Evolutionary conservation across 78 protist species (phyloP).

Genomic region (Dictyostelium brefeldianum): DNA sequence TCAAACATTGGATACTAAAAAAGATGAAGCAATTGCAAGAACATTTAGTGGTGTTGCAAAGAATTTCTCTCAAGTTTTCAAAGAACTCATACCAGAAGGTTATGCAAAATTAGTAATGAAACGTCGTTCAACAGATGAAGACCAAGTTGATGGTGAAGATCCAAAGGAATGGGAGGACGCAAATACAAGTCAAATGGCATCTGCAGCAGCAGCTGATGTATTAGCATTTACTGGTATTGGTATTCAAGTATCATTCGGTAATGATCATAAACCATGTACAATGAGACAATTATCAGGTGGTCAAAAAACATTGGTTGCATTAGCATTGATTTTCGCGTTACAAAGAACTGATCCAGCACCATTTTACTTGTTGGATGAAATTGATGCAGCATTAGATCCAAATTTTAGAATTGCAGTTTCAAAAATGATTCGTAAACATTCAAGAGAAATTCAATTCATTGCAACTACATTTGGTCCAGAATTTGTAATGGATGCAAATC

Average conservation of each 20-base stretch:
- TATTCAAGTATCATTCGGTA: slow-evolving; percentile 80
- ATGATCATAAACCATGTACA: slow-evolving; percentile 42
- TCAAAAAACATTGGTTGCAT: slow-evolving; percentile 99
- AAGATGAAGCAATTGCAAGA: slow-evolving; percentile 96
- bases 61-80: slow-evolving; percentile 91
- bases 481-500: slow-evolving; percentile 82
- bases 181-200: background rate
- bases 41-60: slow-evolving; percentile 93
- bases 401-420: slow-evolving; percentile 94
- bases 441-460: slow-evolving; percentile 68
- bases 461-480: slow-evolving; percentile 87
- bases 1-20: slow-evolving; percentile 89
- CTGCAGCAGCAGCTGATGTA: background rate
- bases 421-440: slow-evolving; percentile 71
- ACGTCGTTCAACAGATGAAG: slow-evolving; percentile 14
- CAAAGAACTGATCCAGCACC: slow-evolving; percentile 99
- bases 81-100: slow-evolving; percentile 94
- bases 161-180: slow-evolving; percentile 39
- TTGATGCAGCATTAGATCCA: slow-evolving; percentile 98
- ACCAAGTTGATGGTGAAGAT: slow-evolving; percentile 37
- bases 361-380: slow-evolving; percentile 99
- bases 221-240: slow-evolving; percentile 85
- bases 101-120: slow-evolving; percentile 87
- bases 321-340: slow-evolving; percentile 98
- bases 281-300: slow-evolving; percentile 73